A percentile compares a stretch with the other conserved stretches of the same genome.
Evolutionary conservation across 805 yeast species (phyloP).

Genomic region (Yarrowia sp.): DNA sequence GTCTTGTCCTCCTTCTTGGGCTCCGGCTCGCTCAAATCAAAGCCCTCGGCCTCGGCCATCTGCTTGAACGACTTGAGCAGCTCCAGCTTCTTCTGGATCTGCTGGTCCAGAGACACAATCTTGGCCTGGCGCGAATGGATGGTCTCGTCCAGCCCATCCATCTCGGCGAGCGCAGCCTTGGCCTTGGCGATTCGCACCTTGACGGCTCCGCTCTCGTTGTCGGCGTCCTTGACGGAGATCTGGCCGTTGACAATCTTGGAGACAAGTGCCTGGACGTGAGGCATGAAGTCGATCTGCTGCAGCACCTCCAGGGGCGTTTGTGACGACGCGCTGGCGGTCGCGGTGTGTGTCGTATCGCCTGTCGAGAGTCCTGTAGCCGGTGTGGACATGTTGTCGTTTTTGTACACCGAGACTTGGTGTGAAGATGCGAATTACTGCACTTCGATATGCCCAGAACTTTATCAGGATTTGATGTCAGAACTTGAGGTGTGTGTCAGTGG

Average conservation of each 20-base stretch:
- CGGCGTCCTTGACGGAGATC: slow-evolving; percentile 34
- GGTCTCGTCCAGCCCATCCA: slow-evolving; percentile 35
- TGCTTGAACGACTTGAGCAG: slow-evolving; percentile 19
- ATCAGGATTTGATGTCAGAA: not conserved
- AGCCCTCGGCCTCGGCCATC: slow-evolving; percentile 15
- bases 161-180: slow-evolving; percentile 29
- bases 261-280: slow-evolving; percentile 33
- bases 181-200: slow-evolving; percentile 34
- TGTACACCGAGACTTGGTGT: not conserved
- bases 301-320: slow-evolving; percentile 28
- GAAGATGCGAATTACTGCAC: not conserved
- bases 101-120: slow-evolving; percentile 36
- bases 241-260: slow-evolving; percentile 31
- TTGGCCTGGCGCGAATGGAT: slow-evolving; percentile 32
- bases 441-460: not conserved
- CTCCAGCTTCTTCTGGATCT: slow-evolving; percentile 34
- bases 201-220: slow-evolving; percentile 37
- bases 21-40: not conserved
- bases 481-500: too few relatives aligned
- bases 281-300: slow-evolving; percentile 35
- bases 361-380: slow-evolving; percentile 6
- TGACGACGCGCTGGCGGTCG: not conserved
- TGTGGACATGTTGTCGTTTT: slow-evolving; percentile 5
- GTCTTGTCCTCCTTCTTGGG: slow-evolving; percentile 26
- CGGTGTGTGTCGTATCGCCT: slow-evolving; percentile 12